Percentiles rank a stretch among this genome's conserved stretches.
phyloP scores from a whole-genome alignment of 768 basidiomycete species.

The Leccinellum albellum region DNA sequence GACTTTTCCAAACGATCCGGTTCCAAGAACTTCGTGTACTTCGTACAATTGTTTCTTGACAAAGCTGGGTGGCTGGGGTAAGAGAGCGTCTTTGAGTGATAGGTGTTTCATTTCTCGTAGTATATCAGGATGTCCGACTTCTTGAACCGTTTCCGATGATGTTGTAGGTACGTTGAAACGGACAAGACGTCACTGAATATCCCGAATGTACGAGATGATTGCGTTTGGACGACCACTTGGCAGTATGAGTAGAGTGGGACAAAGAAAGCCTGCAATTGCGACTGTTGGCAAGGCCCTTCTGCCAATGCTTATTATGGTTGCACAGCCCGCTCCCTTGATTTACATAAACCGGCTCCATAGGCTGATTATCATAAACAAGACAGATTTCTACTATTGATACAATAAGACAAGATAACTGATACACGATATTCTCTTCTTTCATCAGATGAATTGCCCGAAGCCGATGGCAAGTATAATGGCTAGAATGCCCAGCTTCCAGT shows the following conservation, averaged over 20 bases:
- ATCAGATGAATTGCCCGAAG: constrained; percentile 13
- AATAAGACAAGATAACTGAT: background rate
- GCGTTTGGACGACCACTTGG: background rate
- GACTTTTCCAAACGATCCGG: constrained; percentile 90
- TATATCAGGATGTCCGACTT: background rate
- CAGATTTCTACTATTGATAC: background rate
- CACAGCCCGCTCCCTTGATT: constrained; percentile 15
- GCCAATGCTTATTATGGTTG: background rate
- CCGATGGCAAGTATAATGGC: background rate
- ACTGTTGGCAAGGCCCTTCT: background rate
- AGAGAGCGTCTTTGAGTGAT: constrained; percentile 52
- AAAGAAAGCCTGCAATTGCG: background rate
- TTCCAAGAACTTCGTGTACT: constrained; percentile 67
- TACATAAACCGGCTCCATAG: background rate
- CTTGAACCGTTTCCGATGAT: background rate
- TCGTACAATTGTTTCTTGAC: constrained; percentile 82
- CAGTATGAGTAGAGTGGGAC: constrained; percentile 1
- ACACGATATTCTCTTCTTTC: background rate
- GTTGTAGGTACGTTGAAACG: background rate
- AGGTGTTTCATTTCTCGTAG: constrained; percentile 29
- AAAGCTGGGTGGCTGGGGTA: constrained; percentile 84
- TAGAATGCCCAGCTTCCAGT: constrained; percentile 6
- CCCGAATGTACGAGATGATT: background rate
- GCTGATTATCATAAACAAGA: too few species aligned
- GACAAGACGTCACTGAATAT: background rate